phyloP scores from a whole-genome alignment of 2,329 filamentous ascomycete genomes.

The Talaromyces sp. region DNA sequence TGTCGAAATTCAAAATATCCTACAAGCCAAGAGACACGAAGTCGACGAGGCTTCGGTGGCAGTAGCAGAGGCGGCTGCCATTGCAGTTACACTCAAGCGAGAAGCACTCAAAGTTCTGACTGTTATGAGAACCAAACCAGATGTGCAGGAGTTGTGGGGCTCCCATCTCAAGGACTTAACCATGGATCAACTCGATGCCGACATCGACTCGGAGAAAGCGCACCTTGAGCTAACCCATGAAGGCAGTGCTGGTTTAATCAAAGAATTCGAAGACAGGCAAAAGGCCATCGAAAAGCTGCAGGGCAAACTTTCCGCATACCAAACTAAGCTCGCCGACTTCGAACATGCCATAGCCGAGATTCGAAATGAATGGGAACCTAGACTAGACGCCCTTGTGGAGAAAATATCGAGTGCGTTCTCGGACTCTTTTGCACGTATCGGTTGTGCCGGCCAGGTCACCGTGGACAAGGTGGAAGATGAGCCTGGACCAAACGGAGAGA shows the following conservation, averaged over 20 bases:
- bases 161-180: slow-evolving; percentile 44
- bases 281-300: slow-evolving; percentile 63
- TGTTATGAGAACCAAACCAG: slow-evolving; percentile 15
- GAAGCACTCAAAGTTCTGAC: slow-evolving; percentile 15
- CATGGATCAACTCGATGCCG: slow-evolving; percentile 61
- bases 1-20: slow-evolving; percentile 47
- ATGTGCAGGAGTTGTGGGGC: slow-evolving; percentile 33
- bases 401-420: slow-evolving; percentile 88
- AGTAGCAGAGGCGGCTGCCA: slow-evolving; percentile 17
- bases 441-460: slow-evolving; percentile 83
- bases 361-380: slow-evolving; percentile 73
- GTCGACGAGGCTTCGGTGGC: slow-evolving; percentile 26
- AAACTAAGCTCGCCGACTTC: slow-evolving; percentile 51
- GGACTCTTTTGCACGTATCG: slow-evolving; percentile 90
- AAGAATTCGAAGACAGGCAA: slow-evolving; percentile 69
- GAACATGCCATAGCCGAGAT: slow-evolving; percentile 58
- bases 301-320: slow-evolving; percentile 52
- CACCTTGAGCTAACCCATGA: slow-evolving; percentile 76
- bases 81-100: slow-evolving; percentile 10
- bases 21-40: slow-evolving; percentile 38
- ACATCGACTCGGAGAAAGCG: slow-evolving; percentile 68
- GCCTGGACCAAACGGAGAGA: slow-evolving; percentile 23
- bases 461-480: slow-evolving; percentile 64
- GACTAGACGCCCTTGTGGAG: slow-evolving; percentile 68
- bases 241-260: slow-evolving; percentile 68